These are phyloP conservation scores for Cryptococcus sp. DNA, from an alignment of 1,284 basidiomycete genomes.

Conservation along the genomic window DNA sequence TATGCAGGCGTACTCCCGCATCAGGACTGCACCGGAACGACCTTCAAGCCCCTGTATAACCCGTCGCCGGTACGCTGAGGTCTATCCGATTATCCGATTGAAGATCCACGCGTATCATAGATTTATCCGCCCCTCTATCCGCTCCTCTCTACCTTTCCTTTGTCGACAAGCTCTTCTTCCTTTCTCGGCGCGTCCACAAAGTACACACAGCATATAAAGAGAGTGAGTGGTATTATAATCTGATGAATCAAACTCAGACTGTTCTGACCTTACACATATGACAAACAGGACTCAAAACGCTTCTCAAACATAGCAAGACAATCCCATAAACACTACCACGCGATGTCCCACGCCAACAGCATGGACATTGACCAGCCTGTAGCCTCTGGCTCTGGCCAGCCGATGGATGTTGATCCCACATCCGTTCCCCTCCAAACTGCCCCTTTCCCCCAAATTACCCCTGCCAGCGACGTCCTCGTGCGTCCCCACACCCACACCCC, in stretches of 20 bases:
- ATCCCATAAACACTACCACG: background rate
- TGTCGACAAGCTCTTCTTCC: slow-evolving; percentile 6
- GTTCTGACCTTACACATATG: too few relatives aligned
- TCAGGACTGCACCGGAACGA: too few relatives aligned
- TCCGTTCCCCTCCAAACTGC: background rate
- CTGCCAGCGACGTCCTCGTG: background rate
- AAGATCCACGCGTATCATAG: too few relatives aligned
- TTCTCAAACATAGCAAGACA: background rate
- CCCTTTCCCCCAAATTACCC: background rate
- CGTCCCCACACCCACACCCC: background rate
- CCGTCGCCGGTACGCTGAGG: too few relatives aligned
- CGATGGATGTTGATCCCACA: slow-evolving; percentile 17
- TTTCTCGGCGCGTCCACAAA: background rate
- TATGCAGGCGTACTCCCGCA: too few relatives aligned
- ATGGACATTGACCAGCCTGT: slow-evolving; percentile 25
- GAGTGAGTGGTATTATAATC: background rate
- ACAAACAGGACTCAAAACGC: too few relatives aligned
- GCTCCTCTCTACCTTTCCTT: slow-evolving; percentile 7
- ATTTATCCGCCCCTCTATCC: background rate
- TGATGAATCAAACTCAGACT: too few relatives aligned
- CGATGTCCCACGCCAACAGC: slow-evolving; percentile 15
- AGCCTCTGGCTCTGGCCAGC: background rate
- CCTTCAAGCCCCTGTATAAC: too few relatives aligned
- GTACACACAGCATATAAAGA: background rate
- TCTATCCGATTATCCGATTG: too few relatives aligned